Percentiles rank a stretch among this genome's conserved stretches.
Evolutionary conservation across 805 yeast genomes (phyloP).

Genomic region (Candida incommunis): DNA sequence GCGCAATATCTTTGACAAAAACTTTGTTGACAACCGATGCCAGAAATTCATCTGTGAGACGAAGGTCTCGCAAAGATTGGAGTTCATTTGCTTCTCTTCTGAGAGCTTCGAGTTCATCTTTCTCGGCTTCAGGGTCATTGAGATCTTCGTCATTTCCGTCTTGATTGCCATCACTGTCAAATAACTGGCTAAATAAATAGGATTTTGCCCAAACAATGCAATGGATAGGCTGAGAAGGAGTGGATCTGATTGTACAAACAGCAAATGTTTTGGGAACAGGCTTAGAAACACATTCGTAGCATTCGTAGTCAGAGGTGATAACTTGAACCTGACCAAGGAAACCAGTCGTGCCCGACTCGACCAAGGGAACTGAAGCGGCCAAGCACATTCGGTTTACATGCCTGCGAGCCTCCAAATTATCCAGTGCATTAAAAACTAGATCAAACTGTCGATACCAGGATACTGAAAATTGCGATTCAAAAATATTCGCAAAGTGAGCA

Average conservation of each 20-base stretch:
- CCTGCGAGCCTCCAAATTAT: conserved; percentile 82
- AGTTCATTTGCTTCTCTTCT: conserved; percentile 24
- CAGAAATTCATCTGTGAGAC: conserved; percentile 23
- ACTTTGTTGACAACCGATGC: conserved; percentile 27
- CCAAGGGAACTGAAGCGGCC: conserved; percentile 55
- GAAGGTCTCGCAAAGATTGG: conserved; percentile 15
- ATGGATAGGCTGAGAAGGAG: conserved; percentile 93
- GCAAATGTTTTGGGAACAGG: conserved; percentile 86
- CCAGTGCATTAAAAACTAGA: conserved; percentile 81
- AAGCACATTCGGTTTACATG: conserved; percentile 78
- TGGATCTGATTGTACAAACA: conserved; percentile 91
- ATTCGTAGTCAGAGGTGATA: conserved; percentile 71
- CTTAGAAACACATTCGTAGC: conserved; percentile 84
- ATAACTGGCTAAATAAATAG: conserved; percentile 70
- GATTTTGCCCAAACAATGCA: conserved; percentile 97
- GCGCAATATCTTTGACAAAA: conserved; percentile 63
- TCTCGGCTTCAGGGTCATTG: conserved; percentile 34
- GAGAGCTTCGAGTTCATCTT: conserved; percentile 22
- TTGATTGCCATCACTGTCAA: too few relatives aligned
- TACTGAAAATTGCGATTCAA: conserved; percentile 63
- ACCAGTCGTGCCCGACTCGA: conserved; percentile 95
- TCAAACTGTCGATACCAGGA: conserved; percentile 68
- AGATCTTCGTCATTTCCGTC: conserved; percentile 37
- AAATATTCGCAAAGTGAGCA: conserved; percentile 79
- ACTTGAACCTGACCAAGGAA: conserved; percentile 91